These are phyloP conservation scores for Oenanthe javanica DNA, from an alignment of 140 eudicot genomes.

Conservation along the genomic window DNA sequence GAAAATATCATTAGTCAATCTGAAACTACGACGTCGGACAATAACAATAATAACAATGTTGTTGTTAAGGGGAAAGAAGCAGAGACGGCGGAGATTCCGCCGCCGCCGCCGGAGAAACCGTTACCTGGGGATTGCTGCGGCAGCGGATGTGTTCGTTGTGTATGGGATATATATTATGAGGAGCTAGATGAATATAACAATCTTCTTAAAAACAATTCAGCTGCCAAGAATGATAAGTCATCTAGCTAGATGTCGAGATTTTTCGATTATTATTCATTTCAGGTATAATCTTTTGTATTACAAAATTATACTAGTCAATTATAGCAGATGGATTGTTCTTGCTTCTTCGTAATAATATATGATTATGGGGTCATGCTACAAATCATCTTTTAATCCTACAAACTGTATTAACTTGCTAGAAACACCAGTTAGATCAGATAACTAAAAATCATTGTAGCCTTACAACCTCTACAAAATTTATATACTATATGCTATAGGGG, in stretches of 20 bases:
- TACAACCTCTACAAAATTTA: neutral
- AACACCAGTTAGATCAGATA: neutral
- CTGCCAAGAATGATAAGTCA: neutral
- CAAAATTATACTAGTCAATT: neutral
- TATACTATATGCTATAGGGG: neutral
- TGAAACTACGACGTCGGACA: neutral
- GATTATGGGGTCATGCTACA: neutral
- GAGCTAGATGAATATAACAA: conserved; percentile 61
- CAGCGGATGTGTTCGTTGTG: conserved; percentile 75
- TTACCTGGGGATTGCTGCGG: conserved; percentile 85
- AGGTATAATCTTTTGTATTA: neutral
- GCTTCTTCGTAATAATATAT: neutral
- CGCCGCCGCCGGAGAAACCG: conserved; percentile 75
- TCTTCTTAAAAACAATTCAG: conserved; percentile 15
- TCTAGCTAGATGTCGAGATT: neutral
- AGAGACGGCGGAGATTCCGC: conserved; percentile 29
- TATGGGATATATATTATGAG: conserved; percentile 71
- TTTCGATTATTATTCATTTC: neutral
- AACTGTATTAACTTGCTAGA: neutral
- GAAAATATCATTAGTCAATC: conserved; percentile 13
- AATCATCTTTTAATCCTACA: neutral
- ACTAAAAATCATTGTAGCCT: too few relatives aligned
- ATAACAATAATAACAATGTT: neutral
- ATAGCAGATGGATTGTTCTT: neutral
- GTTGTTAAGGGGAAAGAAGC: conserved; percentile 15